Evolutionary conservation across 2,329 filamentous ascomycete species (phyloP).

Genomic region (Ceratocystis destructans): DNA sequence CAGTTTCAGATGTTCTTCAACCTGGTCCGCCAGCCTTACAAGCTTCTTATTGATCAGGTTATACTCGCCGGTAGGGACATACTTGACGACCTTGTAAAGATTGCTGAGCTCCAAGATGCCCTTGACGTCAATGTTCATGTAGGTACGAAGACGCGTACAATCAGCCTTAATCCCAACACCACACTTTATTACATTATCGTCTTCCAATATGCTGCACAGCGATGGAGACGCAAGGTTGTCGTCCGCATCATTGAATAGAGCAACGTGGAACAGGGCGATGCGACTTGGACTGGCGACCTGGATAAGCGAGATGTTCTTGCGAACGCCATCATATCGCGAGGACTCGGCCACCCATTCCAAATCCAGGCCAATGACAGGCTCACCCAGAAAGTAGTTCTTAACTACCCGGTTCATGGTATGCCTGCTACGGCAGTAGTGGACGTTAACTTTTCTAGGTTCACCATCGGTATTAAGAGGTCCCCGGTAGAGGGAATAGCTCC

Average conservation of each 20-base stretch:
- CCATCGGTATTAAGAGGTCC: conserved; percentile 30
- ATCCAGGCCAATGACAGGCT: conserved; percentile 72
- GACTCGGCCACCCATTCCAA: conserved; percentile 63
- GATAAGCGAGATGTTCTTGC: conserved; percentile 64
- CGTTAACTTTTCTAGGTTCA: conserved; percentile 41
- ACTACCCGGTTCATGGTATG: conserved; percentile 53
- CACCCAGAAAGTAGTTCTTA: conserved; percentile 47
- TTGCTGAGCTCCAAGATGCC: conserved; percentile 74
- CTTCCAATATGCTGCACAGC: conserved; percentile 59
- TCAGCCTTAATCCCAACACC: conserved; percentile 67
- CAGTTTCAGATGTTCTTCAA: conserved; percentile 55
- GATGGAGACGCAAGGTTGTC: conserved; percentile 53
- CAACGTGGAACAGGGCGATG: conserved; percentile 71
- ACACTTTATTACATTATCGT: conserved; percentile 53
- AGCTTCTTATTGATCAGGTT: conserved; percentile 50
- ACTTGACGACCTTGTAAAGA: conserved; percentile 63
- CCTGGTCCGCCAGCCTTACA: conserved; percentile 55
- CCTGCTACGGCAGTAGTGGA: conserved; percentile 64
- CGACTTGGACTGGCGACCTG: conserved; percentile 67
- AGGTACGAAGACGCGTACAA: conserved; percentile 52
- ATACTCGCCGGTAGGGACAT: conserved; percentile 35
- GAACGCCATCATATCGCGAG: conserved; percentile 34
- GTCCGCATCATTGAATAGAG: conserved; percentile 39
- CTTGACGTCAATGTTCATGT: conserved; percentile 47
- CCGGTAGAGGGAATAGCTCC: conserved; percentile 56